phyloP scores from a whole-genome alignment of 495 filamentous ascomycete genomes.

The Penicillium paxilli region DNA sequence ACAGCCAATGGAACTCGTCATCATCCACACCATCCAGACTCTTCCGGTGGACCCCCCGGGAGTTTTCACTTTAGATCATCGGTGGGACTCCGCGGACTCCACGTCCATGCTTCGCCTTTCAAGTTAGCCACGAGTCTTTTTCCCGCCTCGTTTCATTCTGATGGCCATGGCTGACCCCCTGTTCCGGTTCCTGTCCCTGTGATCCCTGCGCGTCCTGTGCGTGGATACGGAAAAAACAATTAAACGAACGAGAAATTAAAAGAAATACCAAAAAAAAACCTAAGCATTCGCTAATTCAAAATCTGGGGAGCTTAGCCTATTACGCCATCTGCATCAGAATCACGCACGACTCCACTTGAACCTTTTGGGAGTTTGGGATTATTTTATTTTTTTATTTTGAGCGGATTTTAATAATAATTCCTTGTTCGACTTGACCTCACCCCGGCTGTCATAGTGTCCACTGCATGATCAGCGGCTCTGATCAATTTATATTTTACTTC shows the following conservation, averaged over 20 bases:
- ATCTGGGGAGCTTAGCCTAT: conserved; percentile 29
- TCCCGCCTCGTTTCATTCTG: conserved; percentile 1
- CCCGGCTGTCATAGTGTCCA: conserved; percentile 13
- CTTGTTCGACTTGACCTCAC: not conserved
- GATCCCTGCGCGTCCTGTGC: conserved; percentile 1
- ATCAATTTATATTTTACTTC: conserved; percentile 20
- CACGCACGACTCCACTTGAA: conserved; percentile 15
- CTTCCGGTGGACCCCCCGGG: not conserved
- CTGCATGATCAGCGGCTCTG: conserved; percentile 14
- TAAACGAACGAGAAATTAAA: too few species aligned
- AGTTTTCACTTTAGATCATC: not conserved
- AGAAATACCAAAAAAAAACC: too few species aligned
- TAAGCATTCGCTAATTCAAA: conserved; percentile 3
- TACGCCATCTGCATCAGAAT: conserved; percentile 28
- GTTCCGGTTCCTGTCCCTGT: not conserved
- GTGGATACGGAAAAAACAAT: too few species aligned
- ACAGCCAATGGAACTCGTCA: not conserved
- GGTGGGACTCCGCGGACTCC: conserved; percentile 1
- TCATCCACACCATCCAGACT: not conserved
- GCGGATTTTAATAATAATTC: not conserved
- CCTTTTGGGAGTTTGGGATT: conserved; percentile 1
- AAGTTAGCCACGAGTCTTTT: not conserved
- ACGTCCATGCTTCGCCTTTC: not conserved
- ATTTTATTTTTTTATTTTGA: conserved; percentile 12
- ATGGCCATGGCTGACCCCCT: not conserved